A percentile compares a stretch with the other conserved stretches of the same genome.
These are phyloP conservation scores for Pythium utonaiense DNA, from an alignment of 352 stramenopile species.

Conservation along the genomic window DNA sequence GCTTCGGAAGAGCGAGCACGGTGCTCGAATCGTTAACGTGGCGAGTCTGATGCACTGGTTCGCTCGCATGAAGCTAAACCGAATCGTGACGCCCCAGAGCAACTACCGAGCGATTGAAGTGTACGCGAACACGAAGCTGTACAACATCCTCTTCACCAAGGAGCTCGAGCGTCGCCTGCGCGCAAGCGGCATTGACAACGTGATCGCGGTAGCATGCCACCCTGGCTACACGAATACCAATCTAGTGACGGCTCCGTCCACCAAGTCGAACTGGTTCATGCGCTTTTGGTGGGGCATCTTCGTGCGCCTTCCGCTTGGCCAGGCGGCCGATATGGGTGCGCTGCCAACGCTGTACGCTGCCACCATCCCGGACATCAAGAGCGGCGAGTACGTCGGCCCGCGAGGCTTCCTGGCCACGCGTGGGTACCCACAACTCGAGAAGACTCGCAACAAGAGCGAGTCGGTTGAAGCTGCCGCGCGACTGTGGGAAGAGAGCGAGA, in stretches of 20 bases:
- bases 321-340: constrained; percentile 31
- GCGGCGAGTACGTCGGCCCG: constrained; percentile 26
- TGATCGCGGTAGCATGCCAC: constrained; percentile 28
- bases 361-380: constrained; percentile 16
- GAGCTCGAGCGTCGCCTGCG: constrained; percentile 37
- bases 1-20: constrained; percentile 9
- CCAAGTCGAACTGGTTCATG: constrained; percentile 24
- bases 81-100: constrained; percentile 33
- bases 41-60: constrained; percentile 45
- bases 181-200: constrained; percentile 18
- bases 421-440: constrained; percentile 11
- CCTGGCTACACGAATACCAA: constrained; percentile 37
- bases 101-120: constrained; percentile 22
- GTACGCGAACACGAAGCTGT: constrained; percentile 50
- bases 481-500: constrained; percentile 39
- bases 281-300: constrained; percentile 21
- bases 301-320: constrained; percentile 20
- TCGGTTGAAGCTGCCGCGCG: constrained; percentile 26
- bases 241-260: constrained; percentile 3
- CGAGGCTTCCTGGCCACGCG: constrained; percentile 4
- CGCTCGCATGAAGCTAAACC: constrained; percentile 28
- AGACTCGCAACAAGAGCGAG: constrained; percentile 18
- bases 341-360: constrained; percentile 43
- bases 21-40: constrained; percentile 26
- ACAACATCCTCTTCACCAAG: constrained; percentile 42